Evolutionary conservation across 345 rosid species (phyloP), one percentile per base, ranked within the genome.

Genomic region (Aquilaria malaccensis): DNA sequence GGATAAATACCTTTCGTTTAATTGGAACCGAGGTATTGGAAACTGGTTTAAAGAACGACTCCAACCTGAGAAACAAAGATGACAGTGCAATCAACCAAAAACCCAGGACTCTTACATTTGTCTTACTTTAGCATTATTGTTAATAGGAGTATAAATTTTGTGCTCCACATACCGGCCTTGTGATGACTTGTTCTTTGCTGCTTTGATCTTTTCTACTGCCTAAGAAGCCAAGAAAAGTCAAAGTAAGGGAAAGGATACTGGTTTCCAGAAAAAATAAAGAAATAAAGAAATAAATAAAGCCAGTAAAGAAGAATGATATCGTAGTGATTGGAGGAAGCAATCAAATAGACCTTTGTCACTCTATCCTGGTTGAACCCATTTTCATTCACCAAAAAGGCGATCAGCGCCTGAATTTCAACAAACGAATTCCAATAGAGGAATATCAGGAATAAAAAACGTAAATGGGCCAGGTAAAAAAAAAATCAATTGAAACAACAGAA

Each of bases 121-220:
- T 37, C 7, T 4, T 37, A 54, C 53, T 31, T 31, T 60, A 49
- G 48, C 15, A 57, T 61, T 22, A 58, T 30, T 59, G 55, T 10
- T 45, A 37, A 11, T 30, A 67, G 43, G 7, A 3, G 43, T 37
- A 3, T 37, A 37, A 37, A 37, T 37, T 46, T 60, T 13, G 14
- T 62, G 60, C 58, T 61, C 51, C 59, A 60, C 86, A 70, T 63
- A 94, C 99, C 89, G 78, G 60, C 95, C 99, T 81, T 94, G 97
- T n/a, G 96, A 76, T 66, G 89, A 82, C 82, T 88, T 94, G 77
- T 88, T 86, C 86, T 88, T 94, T 29, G 99, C 96, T 30, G 83
- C 75, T 74, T 90, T 94, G 45, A 94, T 83, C 69, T 94, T 94
- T 79, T 94, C 96, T 63, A 85, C 70, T 3, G 95, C 93, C 96